Evolutionary conservation across 139 green algal species (phyloP), one percentile per base, ranked within the genome.

Genomic region (Choricystis sp.): DNA sequence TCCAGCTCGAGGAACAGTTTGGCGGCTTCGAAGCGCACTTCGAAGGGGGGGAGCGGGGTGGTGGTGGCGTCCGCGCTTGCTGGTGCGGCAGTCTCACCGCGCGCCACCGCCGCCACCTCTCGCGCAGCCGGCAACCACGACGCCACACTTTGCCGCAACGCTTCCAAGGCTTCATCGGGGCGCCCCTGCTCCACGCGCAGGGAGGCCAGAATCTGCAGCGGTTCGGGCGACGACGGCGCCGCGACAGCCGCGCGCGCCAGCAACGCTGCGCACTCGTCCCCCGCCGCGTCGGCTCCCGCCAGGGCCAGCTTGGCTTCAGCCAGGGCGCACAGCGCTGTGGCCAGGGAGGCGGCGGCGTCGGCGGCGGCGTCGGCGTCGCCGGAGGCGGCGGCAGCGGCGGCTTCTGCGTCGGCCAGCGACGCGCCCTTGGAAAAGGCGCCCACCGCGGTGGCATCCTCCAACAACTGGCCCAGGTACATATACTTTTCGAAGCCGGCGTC

Each of bases 1-100:
- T 92, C 86, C 65, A 95, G 79, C 66, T 94, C 86, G 49, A 95
- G 72, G 62, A 95, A 71, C 75, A 95, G 76, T 76, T 94, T 92
- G 14, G 82, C 87, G 26, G 70, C 77, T 70, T 94, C 86, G 31
- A 94, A 81, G 19, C 87, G 67, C 72, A 91, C 91, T 76, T 94
- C 87, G 56, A 83, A 94, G 0, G 67, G 78, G 1, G 84, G 84
- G 25, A 75, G 57, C 9, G 16, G 40, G 40, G 40, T 21, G 9
- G 40, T 16, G 9, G 40, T 52, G 9, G 9, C 16, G 9, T 9
- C 40, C 40, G 40, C 9, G 40, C 40, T 9, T 16, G 40, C 9
- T 52, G 40, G 40, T 21, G 9, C 9, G 40, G 40, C 40, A 9
- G 40, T 9, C 40, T 52, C 40, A 9, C 16, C 40, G 9, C 40